Percentiles rank a stretch among this genome's conserved stretches.
phyloP scores from a whole-genome alignment of 306 rosid species.

The cucumber (Cucumis sativus) region DNA sequence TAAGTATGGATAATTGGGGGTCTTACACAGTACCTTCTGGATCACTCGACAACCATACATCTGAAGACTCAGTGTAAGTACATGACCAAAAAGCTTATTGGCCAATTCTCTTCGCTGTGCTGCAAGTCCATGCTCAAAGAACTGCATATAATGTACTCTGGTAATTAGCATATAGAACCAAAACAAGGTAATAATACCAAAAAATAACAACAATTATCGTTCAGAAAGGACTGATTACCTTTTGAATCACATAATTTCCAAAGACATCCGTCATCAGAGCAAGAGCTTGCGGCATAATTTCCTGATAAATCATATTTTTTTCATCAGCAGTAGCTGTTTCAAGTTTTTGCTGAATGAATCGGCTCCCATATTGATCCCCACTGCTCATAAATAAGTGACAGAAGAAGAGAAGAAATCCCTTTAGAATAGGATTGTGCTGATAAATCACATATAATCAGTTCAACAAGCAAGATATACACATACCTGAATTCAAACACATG shows the following conservation, averaged over 20 bases:
- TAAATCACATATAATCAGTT: slow-evolving; percentile 1
- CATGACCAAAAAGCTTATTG: slow-evolving; percentile 68
- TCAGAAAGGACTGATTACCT: slow-evolving; percentile 34
- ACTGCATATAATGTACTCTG: slow-evolving; percentile 30
- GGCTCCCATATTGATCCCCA: slow-evolving; percentile 90
- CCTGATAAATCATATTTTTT: slow-evolving; percentile 86
- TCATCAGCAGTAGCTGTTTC: slow-evolving; percentile 81
- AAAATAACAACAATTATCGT: background rate
- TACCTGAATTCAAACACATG: slow-evolving; percentile 76
- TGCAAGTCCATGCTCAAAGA: slow-evolving; percentile 90
- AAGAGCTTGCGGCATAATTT: slow-evolving; percentile 94
- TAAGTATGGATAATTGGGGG: no score
- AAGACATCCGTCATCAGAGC: slow-evolving; percentile 93
- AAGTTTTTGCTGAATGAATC: slow-evolving; percentile 87
- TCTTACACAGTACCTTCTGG: slow-evolving; percentile 97
- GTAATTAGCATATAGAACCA: slow-evolving; percentile 4
- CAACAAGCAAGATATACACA: background rate
- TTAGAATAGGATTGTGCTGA: slow-evolving; percentile 6
- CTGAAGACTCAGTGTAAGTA: slow-evolving; percentile 85
- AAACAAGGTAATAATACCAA: background rate
- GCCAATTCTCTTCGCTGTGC: slow-evolving; percentile 85
- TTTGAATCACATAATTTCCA: slow-evolving; percentile 92
- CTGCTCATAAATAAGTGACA: slow-evolving; percentile 24
- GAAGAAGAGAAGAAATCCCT: slow-evolving; percentile 1
- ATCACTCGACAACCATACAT: slow-evolving; percentile 99